Evolutionary conservation across 176 grass and related monocot genomes (phyloP), one percentile per base, ranked within the genome.

Genomic region (Paspalum vaginatum): DNA sequence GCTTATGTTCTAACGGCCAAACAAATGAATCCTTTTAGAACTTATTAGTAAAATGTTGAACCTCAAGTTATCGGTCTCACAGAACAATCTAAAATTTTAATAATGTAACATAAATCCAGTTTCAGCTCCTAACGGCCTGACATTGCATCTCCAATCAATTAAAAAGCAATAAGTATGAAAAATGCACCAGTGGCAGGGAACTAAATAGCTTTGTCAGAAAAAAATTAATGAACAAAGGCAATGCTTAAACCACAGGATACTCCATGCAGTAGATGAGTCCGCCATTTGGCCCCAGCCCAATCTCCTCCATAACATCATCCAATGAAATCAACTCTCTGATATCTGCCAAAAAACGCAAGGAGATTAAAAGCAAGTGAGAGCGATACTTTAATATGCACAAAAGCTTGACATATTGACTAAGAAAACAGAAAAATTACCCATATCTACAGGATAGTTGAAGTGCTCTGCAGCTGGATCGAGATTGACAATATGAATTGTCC

Each of bases 281-380:
- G 0, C 96, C 93, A 74, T 99, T 99, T 63, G 96, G 93, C 13
- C 96, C 96, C 80, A 99, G 59, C 22, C 84, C 88, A 82, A 95
- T 79, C 52, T 95, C 92, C 76, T 99, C 96, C 96, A 95, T 99
- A 51, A 89, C 96, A 93, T 99, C 96, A 51, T 99, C 96, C 90
- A 99, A 75, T 4, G 88, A 95, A 53, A 99, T 95, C 18, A 99
- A 88, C 75, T 95, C 90, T 69, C 96, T 93, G 68, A 99, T 95
- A 76, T 99, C 96, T 99, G 63, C 62, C 62, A 80, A 64, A 61
- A 61, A 51, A 51, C 37, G 46, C 68, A 71, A 70, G 13, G 18
- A 13, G 47, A n/a, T 38, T 43, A 53, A 20, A 5, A 20, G 4
- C 6, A 61, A 82, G 15, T 58, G 56, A 53, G 61, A 61, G 15